These are phyloP conservation scores for Melampsora larici-populina DNA, from an alignment of 1,284 basidiomycete genomes.

Conservation along the genomic window DNA sequence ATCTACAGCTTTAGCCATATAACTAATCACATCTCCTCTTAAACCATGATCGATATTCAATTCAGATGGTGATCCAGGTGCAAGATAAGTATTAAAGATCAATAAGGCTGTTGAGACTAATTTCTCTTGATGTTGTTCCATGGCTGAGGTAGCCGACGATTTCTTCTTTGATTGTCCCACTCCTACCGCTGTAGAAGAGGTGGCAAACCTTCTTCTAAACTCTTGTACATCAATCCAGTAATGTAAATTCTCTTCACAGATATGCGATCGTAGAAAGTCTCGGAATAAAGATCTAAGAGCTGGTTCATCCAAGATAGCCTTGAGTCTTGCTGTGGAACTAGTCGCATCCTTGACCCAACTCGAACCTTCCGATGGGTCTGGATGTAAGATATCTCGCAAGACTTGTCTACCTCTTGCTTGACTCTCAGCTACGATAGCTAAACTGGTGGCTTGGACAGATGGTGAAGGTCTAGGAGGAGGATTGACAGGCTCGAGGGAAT, in stretches of 20 bases:
- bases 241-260: constrained; percentile 95
- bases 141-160: constrained; percentile 60
- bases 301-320: constrained; percentile 89
- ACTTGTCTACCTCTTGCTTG: constrained; percentile 66
- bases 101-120: constrained; percentile 89
- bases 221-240: constrained; percentile 98
- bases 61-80: constrained; percentile 88
- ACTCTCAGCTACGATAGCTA: constrained; percentile 69
- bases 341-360: constrained; percentile 71
- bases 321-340: constrained; percentile 70
- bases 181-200: constrained; percentile 84
- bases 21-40: constrained; percentile 86
- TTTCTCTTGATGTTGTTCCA: constrained; percentile 95
- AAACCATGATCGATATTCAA: constrained; percentile 97
- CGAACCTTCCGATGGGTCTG: constrained; percentile 56
- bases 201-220: constrained; percentile 91
- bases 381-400: constrained; percentile 54
- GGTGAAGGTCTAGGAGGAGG: constrained; percentile 57
- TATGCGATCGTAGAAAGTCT: constrained; percentile 87
- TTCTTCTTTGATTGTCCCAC: constrained; percentile 53
- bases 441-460: constrained; percentile 47
- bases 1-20: constrained; percentile 64
- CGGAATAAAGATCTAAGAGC: constrained; percentile 84
- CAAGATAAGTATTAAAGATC: constrained; percentile 92
- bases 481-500: constrained; percentile 50